A percentile compares a stretch with the other conserved stretches of the same genome.
These are phyloP conservation scores for Candida easanensis DNA, from an alignment of 805 yeast species.

Conservation along the genomic window DNA sequence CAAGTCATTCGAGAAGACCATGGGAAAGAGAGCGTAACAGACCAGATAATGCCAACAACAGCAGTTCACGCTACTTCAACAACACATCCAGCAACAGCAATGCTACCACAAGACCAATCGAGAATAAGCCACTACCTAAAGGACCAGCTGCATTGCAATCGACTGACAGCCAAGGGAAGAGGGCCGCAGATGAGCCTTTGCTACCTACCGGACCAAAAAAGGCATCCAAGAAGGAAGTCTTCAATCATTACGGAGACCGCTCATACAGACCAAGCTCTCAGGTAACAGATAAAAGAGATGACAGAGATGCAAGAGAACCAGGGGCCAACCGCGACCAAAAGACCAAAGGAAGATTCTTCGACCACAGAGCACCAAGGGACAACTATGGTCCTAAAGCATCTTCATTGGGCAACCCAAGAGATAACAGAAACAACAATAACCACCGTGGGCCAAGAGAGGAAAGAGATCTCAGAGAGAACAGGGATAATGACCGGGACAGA, in stretches of 20 bases:
- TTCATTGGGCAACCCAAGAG: not conserved
- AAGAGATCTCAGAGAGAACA: conserved; percentile 3
- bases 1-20: conserved; percentile 1
- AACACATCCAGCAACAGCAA: not conserved
- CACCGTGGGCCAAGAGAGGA: not conserved
- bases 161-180: not conserved
- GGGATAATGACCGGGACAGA: not conserved
- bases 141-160: not conserved
- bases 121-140: not conserved
- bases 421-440: too few relatives aligned
- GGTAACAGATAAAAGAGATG: not conserved
- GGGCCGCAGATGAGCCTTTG: conserved; percentile 4
- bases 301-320: conserved; percentile 1
- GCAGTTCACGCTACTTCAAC: conserved; percentile 7
- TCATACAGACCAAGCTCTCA: conserved; percentile 6
- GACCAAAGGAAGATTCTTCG: not conserved
- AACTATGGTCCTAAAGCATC: too few relatives aligned
- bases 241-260: conserved; percentile 7
- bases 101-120: not conserved
- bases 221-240: not conserved
- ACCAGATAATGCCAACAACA: not conserved
- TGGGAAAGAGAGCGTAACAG: conserved; percentile 6
- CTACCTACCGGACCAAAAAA: conserved; percentile 12
- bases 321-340: not conserved
- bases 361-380: conserved; percentile 5